Percentiles rank a stretch among this genome's conserved stretches.
Evolutionary conservation across 1,284 basidiomycete species (phyloP).

Genomic region (Cronartium quercuum): DNA sequence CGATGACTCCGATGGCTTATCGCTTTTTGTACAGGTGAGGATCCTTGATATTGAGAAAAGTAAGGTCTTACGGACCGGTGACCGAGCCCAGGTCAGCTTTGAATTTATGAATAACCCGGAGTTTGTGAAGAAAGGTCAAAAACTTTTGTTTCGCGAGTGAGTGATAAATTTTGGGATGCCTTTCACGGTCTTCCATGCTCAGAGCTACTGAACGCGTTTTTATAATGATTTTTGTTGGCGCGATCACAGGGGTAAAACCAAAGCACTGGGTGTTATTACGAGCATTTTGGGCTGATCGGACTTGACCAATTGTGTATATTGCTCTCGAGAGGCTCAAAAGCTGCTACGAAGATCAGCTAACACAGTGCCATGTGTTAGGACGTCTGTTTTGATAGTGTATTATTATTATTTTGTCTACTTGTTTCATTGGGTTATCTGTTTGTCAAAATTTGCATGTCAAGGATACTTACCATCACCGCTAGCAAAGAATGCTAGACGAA

Average conservation of each 20-base stretch:
- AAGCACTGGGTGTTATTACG: slow-evolving; percentile 33
- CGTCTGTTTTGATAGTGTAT: too few species aligned
- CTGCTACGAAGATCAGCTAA: too few species aligned
- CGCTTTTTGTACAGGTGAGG: slow-evolving; percentile 1
- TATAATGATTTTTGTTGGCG: neutral
- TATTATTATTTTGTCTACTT: too few species aligned
- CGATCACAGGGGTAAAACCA: slow-evolving; percentile 28
- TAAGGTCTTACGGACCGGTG: slow-evolving; percentile 71
- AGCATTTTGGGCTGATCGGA: neutral
- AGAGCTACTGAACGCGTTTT: neutral
- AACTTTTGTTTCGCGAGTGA: slow-evolving; percentile 37
- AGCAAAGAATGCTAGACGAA: too few species aligned
- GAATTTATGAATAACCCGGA: slow-evolving; percentile 57
- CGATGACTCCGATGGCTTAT: slow-evolving; percentile 4
- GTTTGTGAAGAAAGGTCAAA: slow-evolving; percentile 31
- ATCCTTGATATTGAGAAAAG: slow-evolving; percentile 31
- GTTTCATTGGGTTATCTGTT: too few species aligned
- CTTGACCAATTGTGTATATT: neutral
- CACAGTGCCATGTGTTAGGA: too few species aligned
- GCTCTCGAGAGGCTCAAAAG: too few species aligned
- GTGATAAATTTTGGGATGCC: neutral
- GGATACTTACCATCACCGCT: too few species aligned
- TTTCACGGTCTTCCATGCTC: neutral
- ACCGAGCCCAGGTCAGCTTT: slow-evolving; percentile 79
- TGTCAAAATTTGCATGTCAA: too few species aligned